Conservation (phyloP, 1,139 yeast genomes). For the Pichia sp. region DNA sequence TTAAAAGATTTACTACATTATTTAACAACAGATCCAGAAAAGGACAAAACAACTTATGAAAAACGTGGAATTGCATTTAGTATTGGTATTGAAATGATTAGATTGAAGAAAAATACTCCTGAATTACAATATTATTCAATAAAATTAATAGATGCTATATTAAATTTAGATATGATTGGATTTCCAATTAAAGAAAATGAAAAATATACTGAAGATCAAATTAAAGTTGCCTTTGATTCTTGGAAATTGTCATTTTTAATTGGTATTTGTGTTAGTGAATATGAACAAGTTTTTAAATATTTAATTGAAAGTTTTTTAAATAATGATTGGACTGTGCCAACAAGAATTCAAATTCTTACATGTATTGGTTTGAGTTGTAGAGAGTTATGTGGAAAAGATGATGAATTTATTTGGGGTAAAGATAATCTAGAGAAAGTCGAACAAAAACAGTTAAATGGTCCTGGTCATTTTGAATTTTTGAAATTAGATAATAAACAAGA, state of each 20-base stretch:
- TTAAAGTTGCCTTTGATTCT: conserved; percentile 39
- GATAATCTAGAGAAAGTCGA: conserved; percentile 33
- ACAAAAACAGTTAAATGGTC: conserved; percentile 39
- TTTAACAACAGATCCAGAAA: conserved; percentile 37
- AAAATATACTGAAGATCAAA: conserved; percentile 7
- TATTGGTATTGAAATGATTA: conserved; percentile 48
- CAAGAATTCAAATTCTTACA: conserved; percentile 49
- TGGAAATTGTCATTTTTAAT: conserved; percentile 45
- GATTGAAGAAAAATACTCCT: conserved; percentile 50
- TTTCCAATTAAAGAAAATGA: conserved; percentile 24
- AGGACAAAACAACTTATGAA: conserved; percentile 42
- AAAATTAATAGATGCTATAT: conserved; percentile 39
- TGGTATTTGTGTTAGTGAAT: conserved; percentile 46
- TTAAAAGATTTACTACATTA: conserved; percentile 57
- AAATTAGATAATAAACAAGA: conserved; percentile 15
- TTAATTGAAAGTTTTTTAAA: conserved; percentile 39
- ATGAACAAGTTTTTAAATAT: conserved; percentile 34
- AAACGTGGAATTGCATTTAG: conserved; percentile 46
- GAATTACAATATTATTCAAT: conserved; percentile 48
- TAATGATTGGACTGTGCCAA: conserved; percentile 66
- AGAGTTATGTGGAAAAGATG: conserved; percentile 49
- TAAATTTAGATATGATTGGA: conserved; percentile 47
- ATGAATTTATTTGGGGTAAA: conserved; percentile 36
- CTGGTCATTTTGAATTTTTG: conserved; percentile 37
- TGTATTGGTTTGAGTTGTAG: conserved; percentile 54